phyloP scores from a whole-genome alignment of 2,329 filamentous ascomycete species.

The Fusarium domesticum region DNA sequence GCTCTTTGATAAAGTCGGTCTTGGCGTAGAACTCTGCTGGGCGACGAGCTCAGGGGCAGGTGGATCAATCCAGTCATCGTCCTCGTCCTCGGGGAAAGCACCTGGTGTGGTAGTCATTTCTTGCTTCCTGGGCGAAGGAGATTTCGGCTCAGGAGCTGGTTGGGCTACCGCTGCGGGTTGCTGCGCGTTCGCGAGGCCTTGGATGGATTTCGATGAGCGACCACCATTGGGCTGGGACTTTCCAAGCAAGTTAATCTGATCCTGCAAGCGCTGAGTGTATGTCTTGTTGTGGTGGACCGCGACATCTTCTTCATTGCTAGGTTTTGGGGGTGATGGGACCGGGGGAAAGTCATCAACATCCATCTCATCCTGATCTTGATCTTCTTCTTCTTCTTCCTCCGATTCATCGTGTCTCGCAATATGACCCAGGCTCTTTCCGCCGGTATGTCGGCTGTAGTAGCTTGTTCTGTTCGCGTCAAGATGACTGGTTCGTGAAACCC shows the following conservation, averaged over 20 bases:
- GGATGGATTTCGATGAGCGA: slow-evolving; percentile 48
- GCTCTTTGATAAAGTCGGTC: slow-evolving; percentile 57
- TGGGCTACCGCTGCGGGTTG: slow-evolving; percentile 29
- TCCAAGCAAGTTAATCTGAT: slow-evolving; percentile 77
- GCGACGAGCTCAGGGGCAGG: slow-evolving; percentile 37
- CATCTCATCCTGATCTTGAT: slow-evolving; percentile 48
- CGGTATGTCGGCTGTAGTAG: slow-evolving; percentile 70
- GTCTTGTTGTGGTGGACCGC: slow-evolving; percentile 67
- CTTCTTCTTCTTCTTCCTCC: slow-evolving; percentile 43
- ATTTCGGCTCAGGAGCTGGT: slow-evolving; percentile 28
- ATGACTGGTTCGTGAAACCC: slow-evolving; percentile 74
- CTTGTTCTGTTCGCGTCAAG: slow-evolving; percentile 70
- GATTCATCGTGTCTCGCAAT: slow-evolving; percentile 42
- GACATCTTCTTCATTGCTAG: slow-evolving; percentile 46
- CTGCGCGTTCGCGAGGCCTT: slow-evolving; percentile 37
- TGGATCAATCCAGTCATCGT: slow-evolving; percentile 60
- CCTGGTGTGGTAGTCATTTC: slow-evolving; percentile 51
- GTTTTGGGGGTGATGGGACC: slow-evolving; percentile 24
- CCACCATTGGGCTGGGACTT: slow-evolving; percentile 52
- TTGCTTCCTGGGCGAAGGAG: slow-evolving; percentile 29
- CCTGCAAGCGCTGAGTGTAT: slow-evolving; percentile 89
- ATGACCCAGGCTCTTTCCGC: slow-evolving; percentile 67
- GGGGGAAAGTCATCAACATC: slow-evolving; percentile 48
- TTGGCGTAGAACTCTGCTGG: slow-evolving; percentile 31
- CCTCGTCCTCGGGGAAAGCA: slow-evolving; percentile 56